phyloP scores from a whole-genome alignment of 257 asterid genomes.

The Solanum ahanhuiri region DNA sequence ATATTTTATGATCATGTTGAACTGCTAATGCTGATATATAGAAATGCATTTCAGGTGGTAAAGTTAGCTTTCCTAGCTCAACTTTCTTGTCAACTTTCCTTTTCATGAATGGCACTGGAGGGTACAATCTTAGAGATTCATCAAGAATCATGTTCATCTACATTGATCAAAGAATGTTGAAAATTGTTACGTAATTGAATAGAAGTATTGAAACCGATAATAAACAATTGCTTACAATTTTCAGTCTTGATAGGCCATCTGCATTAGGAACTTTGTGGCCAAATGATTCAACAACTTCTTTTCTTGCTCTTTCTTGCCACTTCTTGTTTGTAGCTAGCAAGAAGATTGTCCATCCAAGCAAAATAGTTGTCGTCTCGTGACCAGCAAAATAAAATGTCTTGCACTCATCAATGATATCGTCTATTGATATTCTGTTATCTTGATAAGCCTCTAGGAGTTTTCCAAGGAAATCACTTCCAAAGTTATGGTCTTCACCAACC shows the following conservation, averaged over 20 bases:
- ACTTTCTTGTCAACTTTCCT: constrained; percentile 28
- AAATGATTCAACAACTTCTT: constrained; percentile 29
- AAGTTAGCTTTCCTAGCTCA: constrained; percentile 25
- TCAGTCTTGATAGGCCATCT: constrained; percentile 36
- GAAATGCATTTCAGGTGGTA: constrained; percentile 35
- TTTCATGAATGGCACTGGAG: constrained; percentile 50
- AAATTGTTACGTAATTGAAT: not conserved
- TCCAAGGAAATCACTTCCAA: constrained; percentile 30
- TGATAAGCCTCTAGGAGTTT: constrained; percentile 36
- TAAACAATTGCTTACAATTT: constrained; percentile 25
- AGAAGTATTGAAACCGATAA: not conserved
- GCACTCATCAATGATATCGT: constrained; percentile 70
- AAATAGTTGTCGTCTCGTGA: constrained; percentile 54
- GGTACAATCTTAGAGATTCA: constrained; percentile 57
- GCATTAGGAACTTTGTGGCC: constrained; percentile 29
- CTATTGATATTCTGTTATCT: constrained; percentile 18
- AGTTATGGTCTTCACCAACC: not conserved
- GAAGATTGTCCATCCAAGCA: constrained; percentile 55
- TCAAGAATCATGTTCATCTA: constrained; percentile 53
- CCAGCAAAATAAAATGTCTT: constrained; percentile 72
- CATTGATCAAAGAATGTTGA: not conserved
- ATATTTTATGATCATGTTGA: constrained; percentile 46
- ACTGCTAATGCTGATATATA: constrained; percentile 47
- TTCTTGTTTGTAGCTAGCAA: constrained; percentile 43
- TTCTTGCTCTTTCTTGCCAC: constrained; percentile 67